Evolutionary conservation across 441 rosid genomes (phyloP).

Genomic region (Syzygium syzygioides): DNA sequence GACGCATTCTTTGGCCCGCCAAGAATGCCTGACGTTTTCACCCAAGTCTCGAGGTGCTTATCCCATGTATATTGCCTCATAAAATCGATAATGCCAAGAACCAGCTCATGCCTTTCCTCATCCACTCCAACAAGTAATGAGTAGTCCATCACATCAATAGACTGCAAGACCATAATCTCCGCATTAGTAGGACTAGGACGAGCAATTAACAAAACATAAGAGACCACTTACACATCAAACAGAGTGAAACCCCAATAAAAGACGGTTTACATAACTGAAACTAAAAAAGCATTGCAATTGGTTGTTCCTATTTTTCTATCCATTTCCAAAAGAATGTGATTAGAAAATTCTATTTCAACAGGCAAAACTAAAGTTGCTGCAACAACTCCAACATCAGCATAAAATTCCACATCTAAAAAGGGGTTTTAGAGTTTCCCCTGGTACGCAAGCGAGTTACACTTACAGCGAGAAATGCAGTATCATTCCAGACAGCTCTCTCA

Average conservation of each 20-base stretch:
- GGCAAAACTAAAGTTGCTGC: not conserved
- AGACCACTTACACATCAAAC: not conserved
- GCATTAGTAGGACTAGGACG: not conserved
- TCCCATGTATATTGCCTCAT: constrained; percentile 21
- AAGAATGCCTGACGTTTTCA: constrained; percentile 9
- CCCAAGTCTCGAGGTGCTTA: constrained; percentile 18
- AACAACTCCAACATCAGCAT: not conserved
- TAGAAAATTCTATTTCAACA: not conserved
- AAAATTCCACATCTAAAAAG: not conserved
- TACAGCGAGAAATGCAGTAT: constrained; percentile 17
- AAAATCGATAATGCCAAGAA: constrained; percentile 15
- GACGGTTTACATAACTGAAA: not conserved
- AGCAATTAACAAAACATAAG: not conserved
- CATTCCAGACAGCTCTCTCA: constrained; percentile 22
- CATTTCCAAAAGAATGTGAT: not conserved
- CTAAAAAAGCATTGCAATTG: not conserved
- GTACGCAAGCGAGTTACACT: not conserved
- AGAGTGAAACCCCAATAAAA: not conserved
- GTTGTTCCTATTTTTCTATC: not conserved
- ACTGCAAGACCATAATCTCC: not conserved
- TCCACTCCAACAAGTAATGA: constrained; percentile 15
- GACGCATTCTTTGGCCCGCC: constrained; percentile 3
- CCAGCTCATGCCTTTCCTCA: constrained; percentile 13
- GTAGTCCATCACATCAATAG: constrained; percentile 20
- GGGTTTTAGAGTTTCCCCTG: not conserved